A percentile compares a stretch with the other conserved stretches of the same genome.
phyloP scores from a whole-genome alignment of 495 filamentous ascomycete species.

The Amphirosellinia nigrospora region DNA sequence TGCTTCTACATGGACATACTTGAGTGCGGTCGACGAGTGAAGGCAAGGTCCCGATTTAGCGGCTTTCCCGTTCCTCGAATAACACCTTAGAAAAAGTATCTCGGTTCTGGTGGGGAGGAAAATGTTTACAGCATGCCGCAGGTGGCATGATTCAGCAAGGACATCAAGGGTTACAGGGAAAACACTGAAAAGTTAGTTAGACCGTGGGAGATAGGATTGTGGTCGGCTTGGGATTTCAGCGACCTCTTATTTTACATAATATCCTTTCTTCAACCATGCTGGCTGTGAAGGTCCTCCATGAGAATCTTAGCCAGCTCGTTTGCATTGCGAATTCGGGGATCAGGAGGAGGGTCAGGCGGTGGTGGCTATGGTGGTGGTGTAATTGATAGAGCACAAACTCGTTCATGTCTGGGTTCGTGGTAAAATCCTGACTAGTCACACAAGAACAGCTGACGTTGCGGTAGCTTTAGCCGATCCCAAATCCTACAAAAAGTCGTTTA shows the following conservation, averaged over 20 bases:
- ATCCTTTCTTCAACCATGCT: conserved; percentile 31
- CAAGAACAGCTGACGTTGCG: neutral
- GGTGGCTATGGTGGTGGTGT: neutral
- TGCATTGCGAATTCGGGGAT: conserved; percentile 11
- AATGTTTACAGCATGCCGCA: conserved; percentile 19
- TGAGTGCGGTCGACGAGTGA: conserved; percentile 22
- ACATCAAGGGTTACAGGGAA: conserved; percentile 24
- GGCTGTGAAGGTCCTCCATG: neutral
- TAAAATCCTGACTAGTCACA: neutral
- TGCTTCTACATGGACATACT: conserved; percentile 37
- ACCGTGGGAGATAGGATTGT: conserved; percentile 31
- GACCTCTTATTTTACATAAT: conserved; percentile 36
- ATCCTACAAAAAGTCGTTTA: conserved; percentile 17
- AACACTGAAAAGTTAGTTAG: conserved; percentile 31
- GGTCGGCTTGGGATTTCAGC: conserved; percentile 26
- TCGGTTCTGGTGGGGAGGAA: conserved; percentile 21
- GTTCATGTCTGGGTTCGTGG: neutral
- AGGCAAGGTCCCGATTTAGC: conserved; percentile 6
- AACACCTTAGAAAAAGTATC: neutral
- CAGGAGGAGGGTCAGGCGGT: neutral
- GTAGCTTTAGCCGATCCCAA: neutral
- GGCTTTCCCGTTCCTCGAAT: conserved; percentile 6
- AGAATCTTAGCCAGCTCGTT: conserved; percentile 19
- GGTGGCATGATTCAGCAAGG: conserved; percentile 18
- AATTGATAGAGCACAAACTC: neutral